Percentiles rank a stretch among this genome's conserved stretches.
phyloP scores from a whole-genome alignment of 305 asterid species.

The Fraxinus dipetala region DNA sequence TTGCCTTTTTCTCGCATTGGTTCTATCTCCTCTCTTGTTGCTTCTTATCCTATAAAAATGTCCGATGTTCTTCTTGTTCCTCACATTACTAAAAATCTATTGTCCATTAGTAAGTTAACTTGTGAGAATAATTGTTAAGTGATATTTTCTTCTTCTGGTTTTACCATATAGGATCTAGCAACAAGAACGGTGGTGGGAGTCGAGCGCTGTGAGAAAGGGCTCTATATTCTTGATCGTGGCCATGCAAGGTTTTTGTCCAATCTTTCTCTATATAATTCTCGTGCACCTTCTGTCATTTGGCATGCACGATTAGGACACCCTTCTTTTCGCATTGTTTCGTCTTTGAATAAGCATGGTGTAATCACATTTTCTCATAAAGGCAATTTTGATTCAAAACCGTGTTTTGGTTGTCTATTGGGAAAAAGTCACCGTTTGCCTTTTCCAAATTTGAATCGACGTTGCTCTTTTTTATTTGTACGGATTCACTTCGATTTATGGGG shows the following conservation, averaged over 20 bases:
- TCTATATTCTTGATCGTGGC: background rate
- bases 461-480: background rate
- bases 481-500: background rate
- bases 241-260: background rate
- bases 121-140: background rate
- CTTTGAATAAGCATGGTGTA: background rate
- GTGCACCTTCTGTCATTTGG: background rate
- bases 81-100: background rate
- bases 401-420: background rate
- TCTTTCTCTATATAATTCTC: background rate
- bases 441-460: background rate
- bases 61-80: background rate
- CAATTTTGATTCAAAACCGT: background rate
- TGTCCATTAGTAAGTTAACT: background rate
- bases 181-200: background rate
- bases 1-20: background rate
- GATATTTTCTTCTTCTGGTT: background rate
- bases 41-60: background rate
- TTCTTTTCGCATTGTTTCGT: background rate
- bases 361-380: background rate
- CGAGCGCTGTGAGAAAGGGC: background rate
- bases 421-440: background rate
- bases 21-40: background rate
- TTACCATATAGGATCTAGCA: background rate
- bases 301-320: constrained; percentile 10